A percentile compares a stretch with the other conserved stretches of the same genome.
phyloP scores from a whole-genome alignment of 805 yeast genomes.

The Yamadazyma sp. region DNA sequence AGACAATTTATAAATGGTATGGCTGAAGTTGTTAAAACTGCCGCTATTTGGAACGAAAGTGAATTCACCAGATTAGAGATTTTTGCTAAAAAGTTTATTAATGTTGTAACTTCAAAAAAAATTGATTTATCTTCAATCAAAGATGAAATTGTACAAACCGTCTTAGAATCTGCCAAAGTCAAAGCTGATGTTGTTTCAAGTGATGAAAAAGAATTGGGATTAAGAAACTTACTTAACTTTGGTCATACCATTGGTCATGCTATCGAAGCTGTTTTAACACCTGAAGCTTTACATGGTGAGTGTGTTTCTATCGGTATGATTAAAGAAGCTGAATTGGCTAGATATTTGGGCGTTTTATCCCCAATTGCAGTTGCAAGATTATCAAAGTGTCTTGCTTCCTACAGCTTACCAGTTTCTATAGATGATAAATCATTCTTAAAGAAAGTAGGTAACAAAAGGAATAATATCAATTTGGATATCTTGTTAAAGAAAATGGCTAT shows the following conservation, averaged over 20 bases:
- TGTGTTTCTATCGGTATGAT: conserved; percentile 98
- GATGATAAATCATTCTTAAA: conserved; percentile 65
- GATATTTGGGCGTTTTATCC: conserved; percentile 82
- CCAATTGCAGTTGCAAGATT: conserved; percentile 94
- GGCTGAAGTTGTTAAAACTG: conserved; percentile 97
- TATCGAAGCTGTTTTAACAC: conserved; percentile 94
- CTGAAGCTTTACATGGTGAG: conserved; percentile 95
- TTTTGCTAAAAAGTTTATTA: conserved; percentile 66
- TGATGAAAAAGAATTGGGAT: conserved; percentile 94
- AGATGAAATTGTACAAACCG: conserved; percentile 75
- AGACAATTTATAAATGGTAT: conserved; percentile 97
- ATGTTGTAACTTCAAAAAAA: conserved; percentile 47
- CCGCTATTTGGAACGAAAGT: conserved; percentile 92
- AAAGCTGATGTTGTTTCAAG: conserved; percentile 91
- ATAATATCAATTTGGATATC: conserved; percentile 67
- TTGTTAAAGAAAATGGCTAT: conserved; percentile 85
- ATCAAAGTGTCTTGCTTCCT: conserved; percentile 76
- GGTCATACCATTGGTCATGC: conserved; percentile 99
- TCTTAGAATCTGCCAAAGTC: conserved; percentile 79
- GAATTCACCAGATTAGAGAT: conserved; percentile 85
- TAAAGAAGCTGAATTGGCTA: conserved; percentile 90
- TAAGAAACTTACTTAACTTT: conserved; percentile 87
- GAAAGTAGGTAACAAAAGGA: conserved; percentile 61
- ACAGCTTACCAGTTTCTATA: conserved; percentile 78
- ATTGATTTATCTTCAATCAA: conserved; percentile 62